A percentile compares a stretch with the other conserved stretches of the same genome.
Evolutionary conservation across 805 yeast genomes (phyloP).

Genomic region (Sugiyamaella smithiae): DNA sequence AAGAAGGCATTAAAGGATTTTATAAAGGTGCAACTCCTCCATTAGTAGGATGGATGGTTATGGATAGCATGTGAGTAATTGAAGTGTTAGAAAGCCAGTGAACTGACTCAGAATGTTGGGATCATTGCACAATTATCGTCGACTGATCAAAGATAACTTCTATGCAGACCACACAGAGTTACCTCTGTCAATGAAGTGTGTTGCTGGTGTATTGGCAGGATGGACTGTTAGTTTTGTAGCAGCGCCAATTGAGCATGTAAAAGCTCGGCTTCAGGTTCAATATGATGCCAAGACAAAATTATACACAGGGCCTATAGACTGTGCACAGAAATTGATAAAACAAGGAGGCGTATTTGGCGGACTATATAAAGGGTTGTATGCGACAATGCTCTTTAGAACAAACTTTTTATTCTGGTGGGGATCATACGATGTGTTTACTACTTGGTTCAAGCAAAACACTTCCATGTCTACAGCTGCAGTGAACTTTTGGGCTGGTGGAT

Average conservation of each 20-base stretch:
- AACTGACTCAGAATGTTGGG: conserved; percentile 60
- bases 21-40: conserved; percentile 94
- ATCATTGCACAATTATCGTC: conserved; percentile 71
- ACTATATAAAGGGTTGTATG: conserved; percentile 73
- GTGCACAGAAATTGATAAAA: conserved; percentile 39
- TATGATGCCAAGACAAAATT: conserved; percentile 68
- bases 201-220: conserved; percentile 79
- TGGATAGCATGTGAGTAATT: conserved; percentile 67
- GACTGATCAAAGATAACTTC: conserved; percentile 60
- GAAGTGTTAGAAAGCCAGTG: neutral
- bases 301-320: conserved; percentile 80
- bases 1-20: conserved; percentile 77
- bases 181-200: conserved; percentile 70
- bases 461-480: conserved; percentile 62
- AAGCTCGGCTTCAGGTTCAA: conserved; percentile 86
- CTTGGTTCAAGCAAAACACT: conserved; percentile 64
- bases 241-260: conserved; percentile 87
- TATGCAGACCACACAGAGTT: conserved; percentile 59
- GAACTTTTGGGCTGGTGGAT: conserved; percentile 91
- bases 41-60: conserved; percentile 85
- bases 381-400: conserved; percentile 84
- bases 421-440: conserved; percentile 75
- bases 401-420: conserved; percentile 95
- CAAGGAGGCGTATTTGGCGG: conserved; percentile 64
- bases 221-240: conserved; percentile 94